phyloP scores from a whole-genome alignment of 768 basidiomycete genomes.

The Leccinum olivaceopallidum region DNA sequence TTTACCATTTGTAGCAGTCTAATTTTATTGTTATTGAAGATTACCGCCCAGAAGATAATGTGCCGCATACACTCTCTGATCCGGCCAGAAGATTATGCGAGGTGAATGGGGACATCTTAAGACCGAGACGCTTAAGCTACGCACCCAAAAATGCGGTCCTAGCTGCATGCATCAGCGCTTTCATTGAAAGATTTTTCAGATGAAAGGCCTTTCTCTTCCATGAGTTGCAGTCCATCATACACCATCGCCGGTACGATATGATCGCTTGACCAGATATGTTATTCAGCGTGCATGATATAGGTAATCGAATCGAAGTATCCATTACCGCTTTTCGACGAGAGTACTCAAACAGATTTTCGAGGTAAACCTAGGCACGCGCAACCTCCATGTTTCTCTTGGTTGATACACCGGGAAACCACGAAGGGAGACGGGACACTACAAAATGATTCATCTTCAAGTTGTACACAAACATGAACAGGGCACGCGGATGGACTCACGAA shows the following conservation, averaged over 20 bases:
- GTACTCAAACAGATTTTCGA: slow-evolving; percentile 1
- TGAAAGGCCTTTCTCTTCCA: too few relatives aligned
- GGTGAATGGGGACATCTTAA: not conserved
- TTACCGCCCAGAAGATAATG: not conserved
- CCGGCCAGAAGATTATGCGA: not conserved
- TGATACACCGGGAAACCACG: not conserved
- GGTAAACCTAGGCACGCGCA: not conserved
- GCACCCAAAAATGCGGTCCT: not conserved
- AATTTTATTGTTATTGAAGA: not conserved
- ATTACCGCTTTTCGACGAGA: slow-evolving; percentile 1
- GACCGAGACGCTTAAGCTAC: not conserved
- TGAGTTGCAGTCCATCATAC: not conserved
- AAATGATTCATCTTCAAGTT: too few relatives aligned
- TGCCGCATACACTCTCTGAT: not conserved
- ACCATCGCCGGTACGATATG: not conserved
- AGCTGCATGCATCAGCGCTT: not conserved
- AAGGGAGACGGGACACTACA: not conserved
- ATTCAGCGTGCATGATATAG: not conserved
- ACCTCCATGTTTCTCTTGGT: slow-evolving; percentile 5
- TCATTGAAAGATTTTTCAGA: not conserved
- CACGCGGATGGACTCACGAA: not conserved
- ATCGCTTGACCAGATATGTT: not conserved
- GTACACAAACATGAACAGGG: not conserved
- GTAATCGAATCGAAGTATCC: not conserved
- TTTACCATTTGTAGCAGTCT: not conserved